Conservation (phyloP, 1,139 yeast genomes). For the Spathaspora sp. region DNA sequence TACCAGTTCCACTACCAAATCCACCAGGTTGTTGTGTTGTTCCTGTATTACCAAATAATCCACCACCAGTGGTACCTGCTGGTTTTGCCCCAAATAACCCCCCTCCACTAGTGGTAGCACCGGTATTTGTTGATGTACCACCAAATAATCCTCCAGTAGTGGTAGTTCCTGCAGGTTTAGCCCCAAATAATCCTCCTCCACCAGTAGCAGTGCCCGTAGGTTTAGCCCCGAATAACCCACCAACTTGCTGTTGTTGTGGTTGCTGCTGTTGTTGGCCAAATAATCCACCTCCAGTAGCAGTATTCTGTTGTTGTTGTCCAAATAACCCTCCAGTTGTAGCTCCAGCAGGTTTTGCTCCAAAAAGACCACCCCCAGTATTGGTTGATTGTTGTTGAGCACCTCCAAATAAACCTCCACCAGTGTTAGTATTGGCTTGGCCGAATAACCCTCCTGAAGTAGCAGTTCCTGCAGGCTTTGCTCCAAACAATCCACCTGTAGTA, state of each 20-base stretch:
- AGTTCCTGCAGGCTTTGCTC: slow-evolving; percentile 17
- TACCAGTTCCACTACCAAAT: slow-evolving; percentile 5
- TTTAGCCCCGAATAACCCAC: slow-evolving; percentile 19
- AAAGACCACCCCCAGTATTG: slow-evolving; percentile 16
- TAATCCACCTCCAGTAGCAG: slow-evolving; percentile 9
- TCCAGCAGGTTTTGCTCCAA: slow-evolving; percentile 14
- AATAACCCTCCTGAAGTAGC: slow-evolving; percentile 28
- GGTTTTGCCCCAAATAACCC: slow-evolving; percentile 14
- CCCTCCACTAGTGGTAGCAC: slow-evolving; percentile 13
- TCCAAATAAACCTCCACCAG: slow-evolving; percentile 26
- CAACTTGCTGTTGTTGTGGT: slow-evolving; percentile 10
- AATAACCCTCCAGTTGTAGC: slow-evolving; percentile 8
- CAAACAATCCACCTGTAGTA: slow-evolving; percentile 23
- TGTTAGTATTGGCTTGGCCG: slow-evolving; percentile 21
- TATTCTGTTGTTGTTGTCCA: background rate
- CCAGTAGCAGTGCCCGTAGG: slow-evolving; percentile 12
- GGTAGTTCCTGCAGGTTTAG: slow-evolving; percentile 16
- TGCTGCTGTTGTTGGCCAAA: slow-evolving; percentile 13
- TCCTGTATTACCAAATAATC: slow-evolving; percentile 17
- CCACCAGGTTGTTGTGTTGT: slow-evolving; percentile 10
- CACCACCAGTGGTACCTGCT: slow-evolving; percentile 14
- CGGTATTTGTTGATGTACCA: slow-evolving; percentile 2
- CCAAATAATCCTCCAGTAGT: slow-evolving; percentile 22
- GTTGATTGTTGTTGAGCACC: slow-evolving; percentile 5
- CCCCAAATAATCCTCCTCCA: slow-evolving; percentile 37